A percentile compares a stretch with the other conserved stretches of the same genome.
phyloP scores from a whole-genome alignment of 768 basidiomycete species.

The Gloeostereum incarnatum region DNA sequence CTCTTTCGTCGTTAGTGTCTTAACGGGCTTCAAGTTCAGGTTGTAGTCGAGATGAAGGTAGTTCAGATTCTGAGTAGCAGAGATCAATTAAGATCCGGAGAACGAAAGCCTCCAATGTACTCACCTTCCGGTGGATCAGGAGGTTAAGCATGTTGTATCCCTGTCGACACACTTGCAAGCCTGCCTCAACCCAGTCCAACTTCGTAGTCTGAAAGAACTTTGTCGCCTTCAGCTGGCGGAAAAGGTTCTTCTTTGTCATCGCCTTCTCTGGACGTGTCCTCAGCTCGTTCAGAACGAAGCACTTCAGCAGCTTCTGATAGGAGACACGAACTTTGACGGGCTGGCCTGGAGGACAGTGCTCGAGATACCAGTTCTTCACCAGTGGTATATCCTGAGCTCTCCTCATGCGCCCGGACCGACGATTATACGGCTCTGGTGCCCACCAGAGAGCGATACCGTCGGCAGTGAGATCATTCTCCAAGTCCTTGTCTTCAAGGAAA shows the following conservation, averaged over 20 bases:
- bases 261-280: conserved; percentile 86
- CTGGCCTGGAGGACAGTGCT: conserved; percentile 94
- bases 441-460: conserved; percentile 98
- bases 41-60: conserved; percentile 97
- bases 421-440: conserved; percentile 94
- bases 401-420: conserved; percentile 86
- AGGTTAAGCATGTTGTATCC: conserved; percentile 99
- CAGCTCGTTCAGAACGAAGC: conserved; percentile 91
- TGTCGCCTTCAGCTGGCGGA: conserved; percentile 93
- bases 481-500: conserved; percentile 68
- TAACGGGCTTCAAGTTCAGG: conserved; percentile 97
- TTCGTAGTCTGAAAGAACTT: conserved; percentile 99
- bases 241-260: conserved; percentile 96
- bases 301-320: conserved; percentile 96
- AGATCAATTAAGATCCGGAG: neutral
- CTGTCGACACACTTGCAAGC: conserved; percentile 95
- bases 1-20: conserved; percentile 97
- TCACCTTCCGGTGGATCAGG: conserved; percentile 93
- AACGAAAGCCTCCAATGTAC: conserved; percentile 4
- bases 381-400: conserved; percentile 93
- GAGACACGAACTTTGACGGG: conserved; percentile 98
- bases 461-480: conserved; percentile 88
- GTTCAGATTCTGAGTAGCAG: conserved; percentile 58
- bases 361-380: conserved; percentile 97
- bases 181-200: conserved; percentile 98